These are phyloP conservation scores for Xylaria intraflava DNA, from an alignment of 495 filamentous ascomycete genomes.

Conservation along the genomic window DNA sequence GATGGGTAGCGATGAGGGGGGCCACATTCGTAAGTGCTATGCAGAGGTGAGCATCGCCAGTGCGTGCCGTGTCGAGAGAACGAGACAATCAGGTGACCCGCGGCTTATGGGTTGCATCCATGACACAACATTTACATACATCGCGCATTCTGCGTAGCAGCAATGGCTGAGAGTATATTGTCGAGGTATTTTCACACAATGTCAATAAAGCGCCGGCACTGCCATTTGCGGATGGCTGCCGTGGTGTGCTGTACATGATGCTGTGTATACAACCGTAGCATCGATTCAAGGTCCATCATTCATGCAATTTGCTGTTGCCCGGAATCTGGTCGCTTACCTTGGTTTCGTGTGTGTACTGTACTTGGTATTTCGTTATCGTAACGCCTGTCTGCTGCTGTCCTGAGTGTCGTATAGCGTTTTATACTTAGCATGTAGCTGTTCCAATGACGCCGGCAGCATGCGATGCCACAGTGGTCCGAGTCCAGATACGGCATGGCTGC, in stretches of 20 bases:
- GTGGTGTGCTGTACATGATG: not conserved
- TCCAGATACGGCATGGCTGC: not conserved
- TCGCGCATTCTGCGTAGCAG: too few species aligned
- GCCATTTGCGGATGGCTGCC: too few species aligned
- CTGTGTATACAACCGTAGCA: not conserved
- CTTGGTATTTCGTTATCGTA: too few species aligned
- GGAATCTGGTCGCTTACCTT: not conserved
- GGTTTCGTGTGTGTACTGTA: too few species aligned
- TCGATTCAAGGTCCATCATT: not conserved
- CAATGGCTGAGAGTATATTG: too few species aligned
- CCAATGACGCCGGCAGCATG: conserved; percentile 1
- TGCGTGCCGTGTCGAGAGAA: conserved; percentile 1
- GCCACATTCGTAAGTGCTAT: too few species aligned
- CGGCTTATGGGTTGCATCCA: conserved; percentile 1
- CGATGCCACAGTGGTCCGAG: too few species aligned
- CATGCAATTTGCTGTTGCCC: not conserved
- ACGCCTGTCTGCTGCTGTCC: not conserved
- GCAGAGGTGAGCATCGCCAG: too few species aligned
- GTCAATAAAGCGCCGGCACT: too few species aligned
- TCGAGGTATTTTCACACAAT: too few species aligned
- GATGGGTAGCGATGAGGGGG: too few species aligned
- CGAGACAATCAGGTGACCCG: conserved; percentile 7
- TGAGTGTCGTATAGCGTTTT: too few species aligned
- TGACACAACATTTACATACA: not conserved
- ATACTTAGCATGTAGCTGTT: conserved; percentile 6